phyloP scores from a whole-genome alignment of 306 rosid species.

The Begonia fuchsioides region DNA sequence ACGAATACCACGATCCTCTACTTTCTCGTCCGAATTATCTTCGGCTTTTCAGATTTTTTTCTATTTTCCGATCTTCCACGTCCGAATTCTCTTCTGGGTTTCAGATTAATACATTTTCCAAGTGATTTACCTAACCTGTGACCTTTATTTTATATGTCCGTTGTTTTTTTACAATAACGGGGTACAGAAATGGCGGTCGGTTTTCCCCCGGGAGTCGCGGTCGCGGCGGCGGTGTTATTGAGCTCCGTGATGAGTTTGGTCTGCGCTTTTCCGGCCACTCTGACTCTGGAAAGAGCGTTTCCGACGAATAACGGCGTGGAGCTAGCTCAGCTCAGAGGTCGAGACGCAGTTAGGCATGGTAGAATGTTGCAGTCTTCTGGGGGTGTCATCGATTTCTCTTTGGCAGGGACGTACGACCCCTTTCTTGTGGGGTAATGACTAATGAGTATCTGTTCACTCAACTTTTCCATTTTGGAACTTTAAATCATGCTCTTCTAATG shows the following conservation, averaged over 20 bases:
- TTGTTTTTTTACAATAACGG: too few species aligned
- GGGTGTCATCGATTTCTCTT: constrained; percentile 58
- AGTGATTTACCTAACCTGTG: too few species aligned
- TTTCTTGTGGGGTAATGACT: constrained; percentile 77
- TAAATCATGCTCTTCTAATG: neutral
- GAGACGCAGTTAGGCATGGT: constrained; percentile 61
- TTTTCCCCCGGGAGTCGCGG: constrained; percentile 10
- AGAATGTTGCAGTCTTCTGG: constrained; percentile 56
- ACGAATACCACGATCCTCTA: too few species aligned
- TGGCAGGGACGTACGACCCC: constrained; percentile 73
- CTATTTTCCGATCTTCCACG: too few species aligned
- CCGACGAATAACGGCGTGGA: constrained; percentile 56
- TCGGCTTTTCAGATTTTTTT: too few species aligned
- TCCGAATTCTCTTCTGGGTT: constrained; percentile 11
- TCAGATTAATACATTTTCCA: neutral
- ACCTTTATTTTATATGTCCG: too few species aligned
- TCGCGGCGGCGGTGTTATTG: constrained; percentile 14
- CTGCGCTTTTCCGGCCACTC: constrained; percentile 35
- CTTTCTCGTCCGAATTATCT: too few species aligned
- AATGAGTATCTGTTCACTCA: constrained; percentile 10
- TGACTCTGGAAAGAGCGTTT: constrained; percentile 73
- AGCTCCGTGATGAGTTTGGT: constrained; percentile 13
- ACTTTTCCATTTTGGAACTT: constrained; percentile 5
- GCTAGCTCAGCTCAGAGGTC: constrained; percentile 44
- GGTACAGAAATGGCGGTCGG: constrained; percentile 26